Evolutionary conservation across 345 rosid genomes (phyloP).

Genomic region (Eucalyptus virginea): DNA sequence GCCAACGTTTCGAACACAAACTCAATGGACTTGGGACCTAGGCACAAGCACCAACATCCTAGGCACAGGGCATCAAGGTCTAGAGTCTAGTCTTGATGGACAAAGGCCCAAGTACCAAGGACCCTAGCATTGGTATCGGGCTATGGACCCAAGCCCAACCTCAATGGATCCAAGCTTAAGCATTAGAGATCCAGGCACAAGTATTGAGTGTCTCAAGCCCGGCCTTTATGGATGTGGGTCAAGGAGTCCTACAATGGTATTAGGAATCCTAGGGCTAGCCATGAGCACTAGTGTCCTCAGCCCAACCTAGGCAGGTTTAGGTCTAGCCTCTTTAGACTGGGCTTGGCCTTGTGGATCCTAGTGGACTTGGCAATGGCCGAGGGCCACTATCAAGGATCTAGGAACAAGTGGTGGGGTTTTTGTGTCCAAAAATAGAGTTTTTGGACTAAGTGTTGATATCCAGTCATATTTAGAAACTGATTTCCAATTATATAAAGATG

Average conservation of each 20-base stretch:
- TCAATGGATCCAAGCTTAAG: neutral
- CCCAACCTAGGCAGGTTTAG: accelerated
- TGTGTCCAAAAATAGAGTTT: neutral
- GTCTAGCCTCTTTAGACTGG: accelerated
- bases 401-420: neutral
- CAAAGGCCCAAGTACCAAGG: neutral
- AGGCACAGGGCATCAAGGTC: neutral
- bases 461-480: too few species aligned
- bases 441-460: too few species aligned
- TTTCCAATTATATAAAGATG: too few species aligned
- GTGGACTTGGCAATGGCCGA: too few species aligned
- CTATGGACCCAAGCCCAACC: neutral
- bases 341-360: neutral
- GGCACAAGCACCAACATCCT: neutral
- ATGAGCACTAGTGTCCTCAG: neutral
- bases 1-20: accelerated
- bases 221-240: neutral
- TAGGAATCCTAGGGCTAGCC: neutral
- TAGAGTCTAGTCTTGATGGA: neutral
- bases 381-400: too few species aligned
- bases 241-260: accelerated
- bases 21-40: neutral
- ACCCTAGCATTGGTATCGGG: neutral
- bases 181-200: neutral
- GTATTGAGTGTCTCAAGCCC: accelerated